A percentile compares a stretch with the other conserved stretches of the same genome.
Conservation (phyloP, 208 protist genomes). For the Leishmania aethiopica region DNA sequence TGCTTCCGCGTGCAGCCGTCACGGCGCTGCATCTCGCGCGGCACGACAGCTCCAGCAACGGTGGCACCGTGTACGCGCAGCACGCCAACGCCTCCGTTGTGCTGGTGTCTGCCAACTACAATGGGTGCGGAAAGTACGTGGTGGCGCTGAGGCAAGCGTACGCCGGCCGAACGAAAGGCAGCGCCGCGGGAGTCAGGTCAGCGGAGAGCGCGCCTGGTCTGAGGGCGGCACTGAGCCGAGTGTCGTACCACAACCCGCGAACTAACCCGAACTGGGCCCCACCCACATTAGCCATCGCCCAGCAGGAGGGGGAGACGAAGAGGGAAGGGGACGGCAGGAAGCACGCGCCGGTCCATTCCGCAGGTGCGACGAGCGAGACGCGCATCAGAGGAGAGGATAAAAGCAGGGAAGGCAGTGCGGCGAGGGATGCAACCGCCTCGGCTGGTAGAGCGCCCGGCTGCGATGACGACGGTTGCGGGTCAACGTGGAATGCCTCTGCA, state of each 20-base stretch:
- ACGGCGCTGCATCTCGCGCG: slow-evolving; percentile 75
- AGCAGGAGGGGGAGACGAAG: not conserved
- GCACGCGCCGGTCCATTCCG: not conserved
- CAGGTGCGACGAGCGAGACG: not conserved
- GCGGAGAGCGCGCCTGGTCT: slow-evolving; percentile 23
- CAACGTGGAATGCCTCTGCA: not conserved
- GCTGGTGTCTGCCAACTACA: slow-evolving; percentile 61
- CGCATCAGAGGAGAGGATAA: not conserved
- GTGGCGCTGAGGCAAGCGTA: slow-evolving; percentile 57
- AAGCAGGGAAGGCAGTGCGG: not conserved
- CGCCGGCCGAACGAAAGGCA: not conserved
- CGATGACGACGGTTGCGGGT: not conserved
- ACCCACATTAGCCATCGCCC: slow-evolving; percentile 51
- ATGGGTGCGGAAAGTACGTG: slow-evolving; percentile 63
- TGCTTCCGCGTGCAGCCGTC: slow-evolving; percentile 56
- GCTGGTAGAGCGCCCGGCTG: not conserved
- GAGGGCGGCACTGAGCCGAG: slow-evolving; percentile 45
- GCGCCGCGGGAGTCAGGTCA: not conserved
- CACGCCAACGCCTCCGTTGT: slow-evolving; percentile 30
- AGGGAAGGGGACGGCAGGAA: not conserved
- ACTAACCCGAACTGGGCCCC: slow-evolving; percentile 75
- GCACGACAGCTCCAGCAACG: slow-evolving; percentile 20
- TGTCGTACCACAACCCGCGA: slow-evolving; percentile 84
- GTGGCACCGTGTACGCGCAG: slow-evolving; percentile 31
- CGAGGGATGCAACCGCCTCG: not conserved